Conservation (phyloP, 2,329 filamentous ascomycete species). For the Didymella pomorum region DNA sequence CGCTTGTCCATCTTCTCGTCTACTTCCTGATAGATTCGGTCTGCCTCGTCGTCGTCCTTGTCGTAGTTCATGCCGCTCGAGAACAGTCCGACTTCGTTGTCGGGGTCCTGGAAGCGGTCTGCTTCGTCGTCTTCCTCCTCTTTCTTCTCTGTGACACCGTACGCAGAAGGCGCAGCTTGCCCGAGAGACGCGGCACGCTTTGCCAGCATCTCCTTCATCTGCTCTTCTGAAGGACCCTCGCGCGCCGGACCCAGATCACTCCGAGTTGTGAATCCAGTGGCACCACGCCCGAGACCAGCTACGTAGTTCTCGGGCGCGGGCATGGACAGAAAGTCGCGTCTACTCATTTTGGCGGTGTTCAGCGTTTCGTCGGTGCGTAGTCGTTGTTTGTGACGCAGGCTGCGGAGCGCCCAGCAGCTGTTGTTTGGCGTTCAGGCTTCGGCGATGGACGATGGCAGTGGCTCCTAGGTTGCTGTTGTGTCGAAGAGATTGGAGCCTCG, state of each 20-base stretch:
- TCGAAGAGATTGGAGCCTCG: not conserved
- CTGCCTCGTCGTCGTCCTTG: slow-evolving; percentile 96
- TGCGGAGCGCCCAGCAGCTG: slow-evolving; percentile 9
- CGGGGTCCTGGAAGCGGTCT: slow-evolving; percentile 90
- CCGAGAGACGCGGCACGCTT: slow-evolving; percentile 88
- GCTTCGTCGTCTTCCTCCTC: slow-evolving; percentile 76
- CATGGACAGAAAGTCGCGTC: slow-evolving; percentile 88
- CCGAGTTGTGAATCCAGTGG: slow-evolving; percentile 96
- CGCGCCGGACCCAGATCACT: slow-evolving; percentile 95
- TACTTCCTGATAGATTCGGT: slow-evolving; percentile 92
- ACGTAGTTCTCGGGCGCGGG: slow-evolving; percentile 73
- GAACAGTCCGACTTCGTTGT: slow-evolving; percentile 96
- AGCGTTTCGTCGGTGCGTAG: not conserved
- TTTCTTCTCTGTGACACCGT: slow-evolving; percentile 73
- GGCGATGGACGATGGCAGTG: not conserved
- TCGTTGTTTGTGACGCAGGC: slow-evolving; percentile 5
- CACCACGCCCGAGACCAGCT: slow-evolving; percentile 94
- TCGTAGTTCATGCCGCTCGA: slow-evolving; percentile 90
- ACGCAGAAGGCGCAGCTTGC: slow-evolving; percentile 73
- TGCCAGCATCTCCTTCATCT: slow-evolving; percentile 96
- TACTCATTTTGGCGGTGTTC: slow-evolving; percentile 60
- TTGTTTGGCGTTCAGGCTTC: slow-evolving; percentile 2
- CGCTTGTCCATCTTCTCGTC: slow-evolving; percentile 97
- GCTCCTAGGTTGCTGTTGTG: not conserved
- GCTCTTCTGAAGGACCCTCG: slow-evolving; percentile 94